Evolutionary conservation across 345 rosid genomes (phyloP).

Genomic region (Gossypioides kirkii): DNA sequence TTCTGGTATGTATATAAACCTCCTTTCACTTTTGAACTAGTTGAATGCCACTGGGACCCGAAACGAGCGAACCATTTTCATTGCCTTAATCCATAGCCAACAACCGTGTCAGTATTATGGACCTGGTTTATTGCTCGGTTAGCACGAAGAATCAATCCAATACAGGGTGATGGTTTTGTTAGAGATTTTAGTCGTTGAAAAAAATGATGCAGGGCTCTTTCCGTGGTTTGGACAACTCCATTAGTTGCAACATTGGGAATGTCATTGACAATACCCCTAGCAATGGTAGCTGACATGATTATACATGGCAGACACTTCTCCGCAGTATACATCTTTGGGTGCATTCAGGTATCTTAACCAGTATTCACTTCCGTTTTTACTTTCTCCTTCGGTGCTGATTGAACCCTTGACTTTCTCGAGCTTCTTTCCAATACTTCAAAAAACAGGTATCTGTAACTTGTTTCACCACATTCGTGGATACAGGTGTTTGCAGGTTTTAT

Average conservation of each 20-base stretch:
- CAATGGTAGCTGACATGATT: slow-evolving; percentile 84
- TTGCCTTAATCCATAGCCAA: not conserved
- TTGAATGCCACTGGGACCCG: not conserved
- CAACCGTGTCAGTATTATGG: not conserved
- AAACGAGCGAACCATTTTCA: not conserved
- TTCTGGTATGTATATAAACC: slow-evolving; percentile 37
- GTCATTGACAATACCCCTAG: slow-evolving; percentile 80
- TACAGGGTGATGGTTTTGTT: not conserved
- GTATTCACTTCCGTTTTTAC: not conserved
- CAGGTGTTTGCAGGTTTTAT: slow-evolving; percentile 68
- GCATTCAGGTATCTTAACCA: slow-evolving; percentile 47
- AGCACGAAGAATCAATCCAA: not conserved
- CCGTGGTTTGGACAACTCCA: slow-evolving; percentile 90
- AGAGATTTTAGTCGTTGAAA: not conserved
- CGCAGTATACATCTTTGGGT: slow-evolving; percentile 59
- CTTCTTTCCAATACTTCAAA: not conserved
- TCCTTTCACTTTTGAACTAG: not conserved
- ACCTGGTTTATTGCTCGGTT: not conserved
- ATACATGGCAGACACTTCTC: slow-evolving; percentile 71
- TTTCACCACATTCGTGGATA: slow-evolving; percentile 4
- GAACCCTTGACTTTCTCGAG: not conserved
- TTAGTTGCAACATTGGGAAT: slow-evolving; percentile 69
- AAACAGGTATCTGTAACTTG: not conserved
- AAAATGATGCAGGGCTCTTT: slow-evolving; percentile 56
- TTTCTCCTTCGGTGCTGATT: not conserved